Base-by-base conservation (phyloP, 2,329 filamentous ascomycete genomes). In the Alternaria hordeiaustralica region DNA sequence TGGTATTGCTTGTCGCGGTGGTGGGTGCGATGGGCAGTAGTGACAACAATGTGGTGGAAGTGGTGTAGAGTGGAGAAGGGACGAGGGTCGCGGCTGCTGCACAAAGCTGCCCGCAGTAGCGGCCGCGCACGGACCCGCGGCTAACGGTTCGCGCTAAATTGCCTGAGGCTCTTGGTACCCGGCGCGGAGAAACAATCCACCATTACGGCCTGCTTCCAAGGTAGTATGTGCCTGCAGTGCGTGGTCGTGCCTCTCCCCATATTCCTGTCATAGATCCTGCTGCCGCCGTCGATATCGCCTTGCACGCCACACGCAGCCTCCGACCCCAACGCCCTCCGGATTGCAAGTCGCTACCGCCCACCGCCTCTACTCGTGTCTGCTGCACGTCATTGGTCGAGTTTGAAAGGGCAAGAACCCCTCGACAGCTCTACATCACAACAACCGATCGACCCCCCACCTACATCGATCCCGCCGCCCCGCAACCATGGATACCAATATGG, bases 401-500 rank as follows among this genome's bases (percentile, higher is more conserved):
- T 74, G 75, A 76, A 41, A 72, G 76, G 73, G 74, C 71, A 74
- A 71, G 64, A 74, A 67, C 75, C 75, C 75, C 76, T 76, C 76
- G 72, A 75, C 73, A 68, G 66, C 65, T 67, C 70, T 67, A 68
- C 69, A 65, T 63, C 73, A 73, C 71, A 75, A 73, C 72, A 72
- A 67, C 66, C 71, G 62, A 67, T 69, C 68, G 62, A 66, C 70
- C 68, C 61, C 69, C 66, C 65, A 69, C 67, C 69, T 67, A 67
- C 66, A 58, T 65, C 66, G 47, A 55, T 64, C 60, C 65, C 60
- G 57, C 61, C 57, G 60, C 63, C 56, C 68, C 61, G 82, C 83
- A 55, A 87, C 76, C 71, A 97, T 97, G 94, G 95, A 99, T 83
- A 97, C 94, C 79, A 97, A 96, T 83, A 99, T 99, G 96, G 95